Conservation (phyloP, 805 yeast species). For the Kazachstania taianensis region DNA sequence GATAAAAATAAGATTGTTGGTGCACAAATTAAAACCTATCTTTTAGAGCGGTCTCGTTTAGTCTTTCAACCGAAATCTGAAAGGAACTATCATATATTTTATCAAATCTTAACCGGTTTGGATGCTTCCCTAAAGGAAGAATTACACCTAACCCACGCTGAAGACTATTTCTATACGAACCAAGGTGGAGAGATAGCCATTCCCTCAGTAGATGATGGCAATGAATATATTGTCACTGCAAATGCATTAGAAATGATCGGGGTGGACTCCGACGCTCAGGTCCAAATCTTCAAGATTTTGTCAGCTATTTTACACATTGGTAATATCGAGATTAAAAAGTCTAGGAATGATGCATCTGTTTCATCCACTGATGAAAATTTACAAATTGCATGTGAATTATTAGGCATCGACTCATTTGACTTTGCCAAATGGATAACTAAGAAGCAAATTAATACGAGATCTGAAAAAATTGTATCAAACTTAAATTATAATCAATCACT, state of each 20-base stretch:
- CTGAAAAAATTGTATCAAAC: constrained; percentile 82
- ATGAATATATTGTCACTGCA: constrained; percentile 65
- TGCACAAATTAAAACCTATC: constrained; percentile 85
- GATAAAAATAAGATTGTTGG: constrained; percentile 74
- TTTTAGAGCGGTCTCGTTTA: constrained; percentile 85
- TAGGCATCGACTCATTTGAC: constrained; percentile 63
- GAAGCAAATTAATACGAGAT: constrained; percentile 85
- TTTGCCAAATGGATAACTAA: constrained; percentile 90
- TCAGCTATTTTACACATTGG: constrained; percentile 91
- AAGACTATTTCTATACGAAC: constrained; percentile 70
- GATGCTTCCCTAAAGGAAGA: constrained; percentile 39
- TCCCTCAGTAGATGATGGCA: constrained; percentile 69
- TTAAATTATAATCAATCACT: constrained; percentile 74
- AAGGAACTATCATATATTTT: constrained; percentile 91
- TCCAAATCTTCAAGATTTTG: constrained; percentile 61
- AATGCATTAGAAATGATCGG: constrained; percentile 77
- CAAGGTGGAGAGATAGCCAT: constrained; percentile 78
- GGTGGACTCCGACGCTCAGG: constrained; percentile 47
- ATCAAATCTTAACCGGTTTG: constrained; percentile 76
- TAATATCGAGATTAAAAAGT: constrained; percentile 77
- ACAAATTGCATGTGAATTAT: constrained; percentile 70
- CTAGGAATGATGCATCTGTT: constrained; percentile 74
- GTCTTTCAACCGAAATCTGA: constrained; percentile 86
- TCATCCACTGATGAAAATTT: constrained; percentile 69
- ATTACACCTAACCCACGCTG: constrained; percentile 53